Evolutionary conservation across 306 rosid genomes (phyloP), one percentile per base, ranked within the genome.

Genomic region (Alnus rubra): DNA sequence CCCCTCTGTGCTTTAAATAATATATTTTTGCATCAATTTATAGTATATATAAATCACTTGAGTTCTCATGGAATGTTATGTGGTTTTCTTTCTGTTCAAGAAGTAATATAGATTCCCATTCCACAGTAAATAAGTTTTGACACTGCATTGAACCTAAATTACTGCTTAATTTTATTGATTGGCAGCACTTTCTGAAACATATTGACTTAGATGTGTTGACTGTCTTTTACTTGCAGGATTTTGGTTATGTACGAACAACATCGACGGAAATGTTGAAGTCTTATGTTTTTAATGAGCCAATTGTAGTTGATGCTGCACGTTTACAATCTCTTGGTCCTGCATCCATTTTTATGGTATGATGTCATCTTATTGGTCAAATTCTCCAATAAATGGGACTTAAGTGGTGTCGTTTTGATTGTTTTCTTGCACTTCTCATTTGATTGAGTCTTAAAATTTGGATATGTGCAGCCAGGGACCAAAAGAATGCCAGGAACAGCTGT

Each of bases 401-500:
- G 63, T 54, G 64, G 56, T 58, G 23, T 73, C 50, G 16, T 70
- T 53, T 82, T 75, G 69, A 30, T 15, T 13, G 78, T 54, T 73
- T 60, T 75, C 75, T 60, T 72, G 65, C 33, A 50, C 28, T 42
- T 68, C 1, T 73, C 47, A 19, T 72, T 60, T 64, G 39, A 78
- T 18, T 45, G 54, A 78, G 30, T 80, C 78, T 64, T 80, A 8
- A 78, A 65, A 75, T 65, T 78, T 84, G 83, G 67, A 84, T 84
- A 68, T 75, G 37, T 85, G 90, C 94, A 90, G 94, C 96, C 89
- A 83, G 92, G 96, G 65, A 71, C 86, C 39, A 90, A 93, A 84
- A 88, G 96, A 90, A 93, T 89, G 96, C 92, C 97, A 23, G 96
- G 97, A 79, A 89, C 86, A 76, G 97, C 97, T 54, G 94, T 93